Evolutionary conservation across 768 basidiomycete species (phyloP).

Genomic region (Gloeopeniophorella convolvens): DNA sequence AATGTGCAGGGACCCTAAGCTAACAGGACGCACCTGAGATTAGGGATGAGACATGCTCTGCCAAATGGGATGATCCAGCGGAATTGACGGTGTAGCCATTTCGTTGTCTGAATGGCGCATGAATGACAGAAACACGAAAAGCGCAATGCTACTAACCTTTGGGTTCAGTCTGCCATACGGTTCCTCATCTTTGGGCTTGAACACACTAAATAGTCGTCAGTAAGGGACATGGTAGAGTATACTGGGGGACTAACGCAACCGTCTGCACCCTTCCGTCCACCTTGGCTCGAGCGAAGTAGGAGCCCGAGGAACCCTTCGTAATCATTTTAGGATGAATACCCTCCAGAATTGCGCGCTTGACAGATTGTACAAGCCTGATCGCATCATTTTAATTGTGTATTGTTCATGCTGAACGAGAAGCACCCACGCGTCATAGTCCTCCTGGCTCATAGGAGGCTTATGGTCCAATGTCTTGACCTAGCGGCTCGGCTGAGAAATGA

Average conservation of each 20-base stretch:
- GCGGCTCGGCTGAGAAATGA: background rate
- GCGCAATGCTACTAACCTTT: constrained; percentile 42
- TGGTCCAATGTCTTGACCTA: constrained; percentile 81
- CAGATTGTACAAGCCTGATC: constrained; percentile 52
- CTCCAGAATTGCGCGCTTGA: constrained; percentile 61
- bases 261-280: constrained; percentile 70
- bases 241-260: constrained; percentile 54
- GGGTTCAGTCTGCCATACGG: constrained; percentile 86
- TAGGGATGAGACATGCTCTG: constrained; percentile 82
- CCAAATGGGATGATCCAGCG: constrained; percentile 90
- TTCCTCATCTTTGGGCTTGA: constrained; percentile 90
- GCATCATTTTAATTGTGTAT: constrained; percentile 1
- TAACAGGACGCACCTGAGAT: constrained; percentile 53
- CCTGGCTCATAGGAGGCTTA: constrained; percentile 65
- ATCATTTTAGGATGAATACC: constrained; percentile 92
- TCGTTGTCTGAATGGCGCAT: constrained; percentile 53
- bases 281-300: constrained; percentile 86
- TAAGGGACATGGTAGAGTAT: background rate
- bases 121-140: constrained; percentile 3
- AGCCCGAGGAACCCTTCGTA: constrained; percentile 80
- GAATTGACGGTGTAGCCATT: constrained; percentile 86
- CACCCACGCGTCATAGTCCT: constrained; percentile 62
- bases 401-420: background rate
- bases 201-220: constrained; percentile 46
- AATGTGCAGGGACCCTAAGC: background rate